These are phyloP conservation scores for Stemphylium lycopersici DNA, from an alignment of 2,329 filamentous ascomycete genomes.

Conservation along the genomic window DNA sequence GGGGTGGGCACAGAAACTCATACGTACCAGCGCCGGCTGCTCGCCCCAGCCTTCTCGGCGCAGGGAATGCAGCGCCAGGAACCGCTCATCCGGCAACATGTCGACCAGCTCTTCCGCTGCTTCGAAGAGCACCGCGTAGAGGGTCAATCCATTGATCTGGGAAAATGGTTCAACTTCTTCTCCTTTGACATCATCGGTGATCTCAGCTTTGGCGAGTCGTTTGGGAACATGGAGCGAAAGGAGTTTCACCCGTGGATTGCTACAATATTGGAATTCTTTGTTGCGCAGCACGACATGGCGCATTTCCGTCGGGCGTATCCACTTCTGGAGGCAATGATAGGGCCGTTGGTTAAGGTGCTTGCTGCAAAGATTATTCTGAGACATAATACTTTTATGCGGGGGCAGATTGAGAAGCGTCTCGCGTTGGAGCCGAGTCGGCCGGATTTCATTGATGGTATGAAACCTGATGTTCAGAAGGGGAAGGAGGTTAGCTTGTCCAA, in stretches of 20 bases:
- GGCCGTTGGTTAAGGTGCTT: not conserved
- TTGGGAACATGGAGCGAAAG: constrained; percentile 23
- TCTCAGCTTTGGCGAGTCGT: constrained; percentile 59
- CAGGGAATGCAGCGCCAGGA: constrained; percentile 13
- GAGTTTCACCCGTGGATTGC: constrained; percentile 29
- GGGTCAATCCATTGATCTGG: constrained; percentile 12
- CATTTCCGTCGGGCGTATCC: constrained; percentile 3
- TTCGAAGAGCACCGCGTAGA: constrained; percentile 2
- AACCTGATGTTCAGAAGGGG: constrained; percentile 13
- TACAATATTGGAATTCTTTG: constrained; percentile 23
- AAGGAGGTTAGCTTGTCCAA: not conserved
- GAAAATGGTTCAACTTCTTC: constrained; percentile 21
- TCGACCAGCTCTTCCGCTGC: constrained; percentile 3
- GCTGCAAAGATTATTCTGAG: constrained; percentile 1
- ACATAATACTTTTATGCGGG: constrained; percentile 1
- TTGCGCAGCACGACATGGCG: constrained; percentile 12
- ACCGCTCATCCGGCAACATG: constrained; percentile 2
- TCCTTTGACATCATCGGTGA: constrained; percentile 46
- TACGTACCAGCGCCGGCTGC: constrained; percentile 4
- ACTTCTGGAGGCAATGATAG: not conserved
- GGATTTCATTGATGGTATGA: constrained; percentile 27
- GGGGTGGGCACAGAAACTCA: constrained; percentile 6
- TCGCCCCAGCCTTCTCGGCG: constrained; percentile 3
- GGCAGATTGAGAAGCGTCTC: constrained; percentile 2
- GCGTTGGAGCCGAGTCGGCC: constrained; percentile 21